Evolutionary conservation across 192 early-diverging fungal species (phyloP).

Genomic region (Linnemannia zychae): DNA sequence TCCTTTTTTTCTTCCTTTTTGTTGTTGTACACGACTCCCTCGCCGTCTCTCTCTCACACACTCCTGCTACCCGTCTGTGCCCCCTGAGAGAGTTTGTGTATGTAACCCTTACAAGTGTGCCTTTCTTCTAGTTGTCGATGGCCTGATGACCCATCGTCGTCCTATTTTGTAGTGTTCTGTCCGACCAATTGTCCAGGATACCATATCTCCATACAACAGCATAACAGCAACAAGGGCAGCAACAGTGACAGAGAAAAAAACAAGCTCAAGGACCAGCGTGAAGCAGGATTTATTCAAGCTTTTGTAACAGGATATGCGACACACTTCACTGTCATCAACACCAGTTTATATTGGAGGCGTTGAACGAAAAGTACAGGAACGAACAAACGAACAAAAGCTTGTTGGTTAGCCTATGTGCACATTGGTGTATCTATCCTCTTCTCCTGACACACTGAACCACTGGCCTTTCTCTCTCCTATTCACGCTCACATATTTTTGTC

Average conservation of each 20-base stretch:
- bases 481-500: neutral
- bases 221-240: too few species aligned
- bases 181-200: neutral
- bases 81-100: conserved; percentile 2
- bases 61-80: neutral
- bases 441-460: neutral
- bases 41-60: neutral
- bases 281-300: neutral
- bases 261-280: neutral
- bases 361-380: neutral
- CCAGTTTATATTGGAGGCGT: neutral
- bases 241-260: too few species aligned
- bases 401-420: neutral
- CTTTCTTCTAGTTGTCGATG: neutral
- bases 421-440: neutral
- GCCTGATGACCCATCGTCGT: neutral
- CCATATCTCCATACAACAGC: too few species aligned
- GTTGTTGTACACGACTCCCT: neutral
- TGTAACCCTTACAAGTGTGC: too few species aligned
- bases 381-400: neutral
- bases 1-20: neutral
- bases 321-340: neutral
- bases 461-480: too few species aligned
- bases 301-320: neutral
- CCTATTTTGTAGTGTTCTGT: neutral